Evolutionary conservation across 345 rosid genomes (phyloP), one percentile per base, ranked within the genome.

Genomic region (Nasturtium officinale): DNA sequence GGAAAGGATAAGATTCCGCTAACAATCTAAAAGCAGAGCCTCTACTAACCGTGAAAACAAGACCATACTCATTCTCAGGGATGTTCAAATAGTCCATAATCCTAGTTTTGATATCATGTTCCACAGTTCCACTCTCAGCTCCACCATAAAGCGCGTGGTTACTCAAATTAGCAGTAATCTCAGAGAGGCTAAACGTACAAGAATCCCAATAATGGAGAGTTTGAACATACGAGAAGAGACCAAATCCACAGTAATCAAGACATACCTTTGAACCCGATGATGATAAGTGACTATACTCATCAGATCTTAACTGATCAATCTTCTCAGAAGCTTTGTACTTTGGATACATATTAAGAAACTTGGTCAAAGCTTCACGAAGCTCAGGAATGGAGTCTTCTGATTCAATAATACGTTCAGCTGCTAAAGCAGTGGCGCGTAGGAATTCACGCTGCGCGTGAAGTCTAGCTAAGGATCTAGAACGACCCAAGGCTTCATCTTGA

Each of bases 181-280:
- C 97, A 29, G 88, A 84, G 71, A 91, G 83, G 76, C 85, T 85
- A 81, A 91, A 89, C 9, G 91, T 80, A 16, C 93, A 82, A 6
- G 97, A 73, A 63, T 87, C 93, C 90, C 93, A 89, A 72, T 80
- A 77, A 53, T 83, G 87, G 7, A 85, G 86, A 30, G 89, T 85
- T 33, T 91, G 97, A 53, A 82, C 73, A 62, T 85, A 78, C 26
- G 97, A 91, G 75, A 91, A 91, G 60, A 91, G 81, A 53, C 97
- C 97, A 67, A 87, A 91, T 40, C 97, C 97, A 67, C 97, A 91
- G 72, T 91, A 89, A 82, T 91, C 97, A 61, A 91, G 97, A 30
- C 97, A 91, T 84, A 91, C 97, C 90, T 86, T 89, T 1, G 87
- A 77, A 50, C 9, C 29, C 3, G 56, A 74, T 7, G 25, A 15